Evolutionary conservation across 345 rosid species (phyloP).

Genomic region (Garcia nutans): DNA sequence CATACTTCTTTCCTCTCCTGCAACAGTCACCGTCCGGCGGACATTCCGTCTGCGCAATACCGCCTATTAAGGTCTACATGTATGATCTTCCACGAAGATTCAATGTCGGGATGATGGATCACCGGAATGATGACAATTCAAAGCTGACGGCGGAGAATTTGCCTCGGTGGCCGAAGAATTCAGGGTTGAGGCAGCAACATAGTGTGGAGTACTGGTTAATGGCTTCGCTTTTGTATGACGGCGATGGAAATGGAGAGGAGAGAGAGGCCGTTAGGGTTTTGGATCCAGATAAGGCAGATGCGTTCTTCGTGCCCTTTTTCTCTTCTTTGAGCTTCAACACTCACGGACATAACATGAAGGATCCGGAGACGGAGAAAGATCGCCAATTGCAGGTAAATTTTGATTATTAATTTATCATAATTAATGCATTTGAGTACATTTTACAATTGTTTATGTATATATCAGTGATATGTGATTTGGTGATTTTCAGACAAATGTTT

Average conservation of each 20-base stretch:
- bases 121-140: conserved; percentile 28
- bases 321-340: conserved; percentile 86
- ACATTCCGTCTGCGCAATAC: conserved; percentile 26
- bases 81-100: conserved; percentile 88
- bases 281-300: conserved; percentile 92
- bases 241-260: conserved; percentile 24
- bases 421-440: not conserved
- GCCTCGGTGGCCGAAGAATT: conserved; percentile 66
- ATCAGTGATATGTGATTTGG: too few relatives aligned
- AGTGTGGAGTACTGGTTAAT: conserved; percentile 96
- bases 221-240: conserved; percentile 72
- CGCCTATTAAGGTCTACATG: conserved; percentile 75
- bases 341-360: conserved; percentile 88
- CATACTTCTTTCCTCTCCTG: conserved; percentile 58
- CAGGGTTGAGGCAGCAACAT: conserved; percentile 73
- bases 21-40: conserved; percentile 21
- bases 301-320: conserved; percentile 84
- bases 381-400: conserved; percentile 74
- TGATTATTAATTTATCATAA: not conserved
- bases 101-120: conserved; percentile 75
- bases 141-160: conserved; percentile 58
- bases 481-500: too few relatives aligned
- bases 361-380: conserved; percentile 87
- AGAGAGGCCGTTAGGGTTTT: conserved; percentile 79
- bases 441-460: too few relatives aligned